Evolutionary conservation across 179 eudicot species (phyloP), one percentile per base, ranked within the genome.

Genomic region (Silene coronaria): DNA sequence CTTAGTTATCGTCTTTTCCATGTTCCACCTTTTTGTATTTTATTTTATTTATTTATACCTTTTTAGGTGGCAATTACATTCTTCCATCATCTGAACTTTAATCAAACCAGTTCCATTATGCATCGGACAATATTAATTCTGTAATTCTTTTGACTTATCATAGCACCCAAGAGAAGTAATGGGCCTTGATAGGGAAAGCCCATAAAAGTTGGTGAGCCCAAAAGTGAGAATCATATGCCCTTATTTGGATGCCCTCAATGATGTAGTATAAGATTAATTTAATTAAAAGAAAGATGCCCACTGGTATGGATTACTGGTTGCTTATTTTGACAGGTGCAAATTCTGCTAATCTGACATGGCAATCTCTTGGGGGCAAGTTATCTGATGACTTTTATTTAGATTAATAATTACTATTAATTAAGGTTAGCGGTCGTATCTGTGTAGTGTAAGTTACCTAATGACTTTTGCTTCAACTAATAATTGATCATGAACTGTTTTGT

Each of bases 181-280:
- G 77, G 79, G 74, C 75, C 64, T 71, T 77, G 77, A 81, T 77
- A 38, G 48, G 60, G 77, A 77, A 73, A 19, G 71, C 75, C 80
- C 74, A 45, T 46, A 59, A 77, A 80, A 70, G 59, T 68, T 61
- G 72, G 75, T 77, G 75, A 77, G 83, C 80, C 83, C 80, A 77
- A 77, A 67, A 73, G 14, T 27, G 34, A 16, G 83, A 81, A 81
- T 81, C 83, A 67, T 76, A 77, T 81, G 58, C 83, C 14, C 51
- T 45, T 45, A 45, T 11, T 12, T 45, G 51, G 51, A 45, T 45
- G 51, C 51, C 36, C 74, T 68, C 34, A 61, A 46, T 80, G 60
- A 77, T 77, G 69, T 77, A 66, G 83, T 73, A 59, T 77, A 77
- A 77, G 69, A 46, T 51, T 73, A 58, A 60, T 48, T 51, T 73